These are phyloP conservation scores for Combretum micranthum DNA, from an alignment of 345 rosid genomes.

Conservation along the genomic window DNA sequence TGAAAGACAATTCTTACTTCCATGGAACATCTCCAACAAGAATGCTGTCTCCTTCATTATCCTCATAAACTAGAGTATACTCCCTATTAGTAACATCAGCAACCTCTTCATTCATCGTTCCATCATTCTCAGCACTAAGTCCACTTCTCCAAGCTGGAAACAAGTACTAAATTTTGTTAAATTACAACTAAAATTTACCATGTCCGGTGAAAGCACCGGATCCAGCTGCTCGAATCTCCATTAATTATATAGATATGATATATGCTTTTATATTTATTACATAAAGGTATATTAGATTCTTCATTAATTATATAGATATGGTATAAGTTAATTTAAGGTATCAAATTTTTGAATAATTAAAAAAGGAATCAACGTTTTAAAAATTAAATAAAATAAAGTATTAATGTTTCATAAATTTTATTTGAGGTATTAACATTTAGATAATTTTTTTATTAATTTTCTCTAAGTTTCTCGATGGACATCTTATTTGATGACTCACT, in stretches of 20 bases:
- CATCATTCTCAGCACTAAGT: not conserved
- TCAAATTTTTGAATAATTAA: too few relatives aligned
- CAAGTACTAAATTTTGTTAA: not conserved
- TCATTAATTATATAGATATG: too few relatives aligned
- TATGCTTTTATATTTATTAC: not conserved
- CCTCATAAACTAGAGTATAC: slow-evolving; percentile 37
- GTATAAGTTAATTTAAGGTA: too few relatives aligned
- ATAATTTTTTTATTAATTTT: too few relatives aligned
- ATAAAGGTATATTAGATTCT: not conserved
- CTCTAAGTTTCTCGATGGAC: too few relatives aligned
- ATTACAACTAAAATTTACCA: slow-evolving; percentile 1
- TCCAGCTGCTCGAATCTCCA: slow-evolving; percentile 18
- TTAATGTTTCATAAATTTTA: too few relatives aligned
- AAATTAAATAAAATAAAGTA: too few relatives aligned
- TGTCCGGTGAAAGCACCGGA: too few relatives aligned
- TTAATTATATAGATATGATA: not conserved
- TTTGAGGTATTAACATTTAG: too few relatives aligned
- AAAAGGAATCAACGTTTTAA: too few relatives aligned
- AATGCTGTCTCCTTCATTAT: slow-evolving; percentile 42
- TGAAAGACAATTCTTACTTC: slow-evolving; percentile 21
- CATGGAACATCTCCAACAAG: slow-evolving; percentile 50
- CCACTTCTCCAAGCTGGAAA: not conserved
- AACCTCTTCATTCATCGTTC: slow-evolving; percentile 1
- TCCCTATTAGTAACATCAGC: slow-evolving; percentile 16
- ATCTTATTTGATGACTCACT: too few relatives aligned